Evolutionary conservation across 179 eudicot genomes (phyloP).

Genomic region (Drosera spatulata): DNA sequence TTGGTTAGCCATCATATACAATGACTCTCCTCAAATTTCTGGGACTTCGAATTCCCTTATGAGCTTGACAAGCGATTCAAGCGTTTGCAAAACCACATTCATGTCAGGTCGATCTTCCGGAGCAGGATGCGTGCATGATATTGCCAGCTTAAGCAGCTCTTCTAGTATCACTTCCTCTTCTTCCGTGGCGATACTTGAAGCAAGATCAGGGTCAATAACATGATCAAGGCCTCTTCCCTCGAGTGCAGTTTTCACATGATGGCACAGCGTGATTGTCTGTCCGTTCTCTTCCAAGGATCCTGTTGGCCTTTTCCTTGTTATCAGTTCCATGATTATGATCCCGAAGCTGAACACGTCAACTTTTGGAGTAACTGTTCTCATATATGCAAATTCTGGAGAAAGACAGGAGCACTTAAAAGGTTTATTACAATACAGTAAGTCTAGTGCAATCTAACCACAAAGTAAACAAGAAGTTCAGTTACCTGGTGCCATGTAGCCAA

Average conservation of each 20-base stretch:
- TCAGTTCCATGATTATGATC: slow-evolving; percentile 54
- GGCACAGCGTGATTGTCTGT: slow-evolving; percentile 44
- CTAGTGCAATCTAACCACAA: too few relatives aligned
- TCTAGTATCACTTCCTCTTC: slow-evolving; percentile 33
- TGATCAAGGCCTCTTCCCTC: slow-evolving; percentile 18
- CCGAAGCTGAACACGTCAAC: slow-evolving; percentile 93
- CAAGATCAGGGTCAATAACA: slow-evolving; percentile 46
- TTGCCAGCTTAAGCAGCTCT: slow-evolving; percentile 52
- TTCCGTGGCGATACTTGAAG: slow-evolving; percentile 15
- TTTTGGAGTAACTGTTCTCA: slow-evolving; percentile 71
- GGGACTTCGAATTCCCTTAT: slow-evolving; percentile 14
- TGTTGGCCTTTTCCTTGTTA: slow-evolving; percentile 70
- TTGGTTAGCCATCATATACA: too few relatives aligned
- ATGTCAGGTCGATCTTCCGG: slow-evolving; percentile 71
- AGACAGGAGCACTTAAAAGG: background rate
- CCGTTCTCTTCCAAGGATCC: slow-evolving; percentile 40
- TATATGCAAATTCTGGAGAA: slow-evolving; percentile 70
- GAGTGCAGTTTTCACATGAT: slow-evolving; percentile 43
- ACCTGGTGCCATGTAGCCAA: slow-evolving; percentile 99
- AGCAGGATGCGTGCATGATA: slow-evolving; percentile 44
- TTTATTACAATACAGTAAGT: too few relatives aligned
- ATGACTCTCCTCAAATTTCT: too few relatives aligned
- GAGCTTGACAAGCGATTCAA: slow-evolving; percentile 22
- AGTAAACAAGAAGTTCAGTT: background rate
- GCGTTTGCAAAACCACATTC: slow-evolving; percentile 41